phyloP scores from a whole-genome alignment of 2,329 filamentous ascomycete species.

The Lasiodiplodia hormozganensis region DNA sequence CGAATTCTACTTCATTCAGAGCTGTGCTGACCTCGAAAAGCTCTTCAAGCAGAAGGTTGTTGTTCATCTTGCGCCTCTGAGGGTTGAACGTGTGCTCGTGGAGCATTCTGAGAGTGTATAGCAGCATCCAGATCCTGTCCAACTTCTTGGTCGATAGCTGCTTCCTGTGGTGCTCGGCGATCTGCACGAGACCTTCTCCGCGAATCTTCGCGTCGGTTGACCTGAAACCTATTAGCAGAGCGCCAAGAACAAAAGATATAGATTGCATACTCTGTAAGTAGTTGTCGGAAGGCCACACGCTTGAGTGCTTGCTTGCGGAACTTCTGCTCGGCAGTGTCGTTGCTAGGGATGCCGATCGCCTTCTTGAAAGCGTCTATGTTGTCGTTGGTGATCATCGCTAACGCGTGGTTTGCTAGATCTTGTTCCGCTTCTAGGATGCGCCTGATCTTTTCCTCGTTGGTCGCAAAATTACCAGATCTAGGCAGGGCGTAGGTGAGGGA shows the following conservation, averaged over 20 bases:
- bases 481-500: no score
- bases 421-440: no score
- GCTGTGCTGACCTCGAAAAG: no score
- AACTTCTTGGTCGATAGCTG: background rate
- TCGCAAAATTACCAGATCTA: no score
- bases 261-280: constrained; percentile 9
- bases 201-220: background rate
- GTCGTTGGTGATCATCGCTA: background rate
- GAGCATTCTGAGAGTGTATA: background rate
- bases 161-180: background rate
- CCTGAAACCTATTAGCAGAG: background rate
- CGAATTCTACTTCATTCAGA: no score
- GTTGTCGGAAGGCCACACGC: background rate
- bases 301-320: constrained; percentile 12
- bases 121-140: background rate
- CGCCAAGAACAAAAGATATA: background rate
- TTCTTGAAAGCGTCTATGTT: background rate
- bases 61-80: no score
- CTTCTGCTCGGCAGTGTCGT: background rate
- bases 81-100: background rate
- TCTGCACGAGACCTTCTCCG: background rate
- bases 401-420: no score
- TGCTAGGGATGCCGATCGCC: background rate
- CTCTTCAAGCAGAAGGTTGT: no score
- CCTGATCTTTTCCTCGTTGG: no score